Evolutionary conservation across 1,284 basidiomycete genomes (phyloP).

Genomic region (Fomitiporia mediterranea): DNA sequence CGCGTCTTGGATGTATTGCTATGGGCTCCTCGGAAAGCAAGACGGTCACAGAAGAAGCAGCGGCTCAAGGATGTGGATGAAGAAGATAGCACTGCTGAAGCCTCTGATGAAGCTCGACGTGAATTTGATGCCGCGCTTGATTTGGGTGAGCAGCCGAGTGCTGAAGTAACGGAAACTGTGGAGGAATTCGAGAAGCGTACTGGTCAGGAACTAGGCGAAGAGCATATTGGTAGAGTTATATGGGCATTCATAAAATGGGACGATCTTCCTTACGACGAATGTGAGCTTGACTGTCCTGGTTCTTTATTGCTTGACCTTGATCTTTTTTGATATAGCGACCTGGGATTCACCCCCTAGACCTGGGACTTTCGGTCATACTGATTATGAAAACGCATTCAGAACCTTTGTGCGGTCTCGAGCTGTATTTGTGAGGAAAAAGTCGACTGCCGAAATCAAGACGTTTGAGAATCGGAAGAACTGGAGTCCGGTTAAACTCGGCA

Average conservation of each 20-base stretch:
- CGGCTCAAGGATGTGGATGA: slow-evolving; percentile 27
- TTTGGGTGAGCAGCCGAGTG: slow-evolving; percentile 54
- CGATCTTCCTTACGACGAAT: slow-evolving; percentile 85
- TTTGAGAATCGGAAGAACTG: slow-evolving; percentile 47
- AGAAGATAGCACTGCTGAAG: slow-evolving; percentile 32
- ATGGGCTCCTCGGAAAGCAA: slow-evolving; percentile 39
- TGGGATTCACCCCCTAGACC: slow-evolving; percentile 84
- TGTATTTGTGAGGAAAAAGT: slow-evolving; percentile 56
- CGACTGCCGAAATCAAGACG: slow-evolving; percentile 33
- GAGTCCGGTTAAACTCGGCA: slow-evolving; percentile 42
- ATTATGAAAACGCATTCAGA: slow-evolving; percentile 62
- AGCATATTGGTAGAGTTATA: slow-evolving; percentile 58
- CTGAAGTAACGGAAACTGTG: slow-evolving; percentile 46
- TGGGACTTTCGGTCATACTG: slow-evolving; percentile 51
- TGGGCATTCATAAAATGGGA: slow-evolving; percentile 88
- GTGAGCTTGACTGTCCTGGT: slow-evolving; percentile 36
- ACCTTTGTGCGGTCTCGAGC: slow-evolving; percentile 60
- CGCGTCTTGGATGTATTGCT: slow-evolving; percentile 74
- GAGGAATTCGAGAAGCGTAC: slow-evolving; percentile 56
- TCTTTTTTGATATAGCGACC: slow-evolving; percentile 49
- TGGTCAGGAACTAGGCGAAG: slow-evolving; percentile 38
- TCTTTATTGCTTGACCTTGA: slow-evolving; percentile 1
- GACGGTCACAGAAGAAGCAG: slow-evolving; percentile 26
- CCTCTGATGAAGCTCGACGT: slow-evolving; percentile 26
- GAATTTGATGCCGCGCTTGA: slow-evolving; percentile 36